Conservation (phyloP, 768 basidiomycete species). For the Ramaria sp. region DNA sequence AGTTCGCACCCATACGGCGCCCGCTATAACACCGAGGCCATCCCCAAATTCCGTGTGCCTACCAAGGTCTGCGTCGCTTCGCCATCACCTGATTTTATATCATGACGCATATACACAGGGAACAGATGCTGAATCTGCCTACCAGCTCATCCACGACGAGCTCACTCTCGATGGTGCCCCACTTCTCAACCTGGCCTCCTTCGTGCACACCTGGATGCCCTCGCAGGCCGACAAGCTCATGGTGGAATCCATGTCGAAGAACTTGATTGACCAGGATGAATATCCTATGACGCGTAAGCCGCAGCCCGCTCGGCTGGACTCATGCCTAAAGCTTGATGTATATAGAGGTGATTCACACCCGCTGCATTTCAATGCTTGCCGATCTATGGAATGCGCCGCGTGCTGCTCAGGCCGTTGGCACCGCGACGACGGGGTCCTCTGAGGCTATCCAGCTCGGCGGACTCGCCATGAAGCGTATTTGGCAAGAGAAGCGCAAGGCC, state of each 20-base stretch:
- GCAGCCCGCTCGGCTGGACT: background rate
- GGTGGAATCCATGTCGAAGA: slow-evolving; percentile 56
- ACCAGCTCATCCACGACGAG: slow-evolving; percentile 58
- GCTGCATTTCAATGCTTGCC: slow-evolving; percentile 46
- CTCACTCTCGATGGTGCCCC: slow-evolving; percentile 44
- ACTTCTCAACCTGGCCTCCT: slow-evolving; percentile 53
- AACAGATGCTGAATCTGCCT: slow-evolving; percentile 36
- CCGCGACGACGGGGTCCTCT: slow-evolving; percentile 60
- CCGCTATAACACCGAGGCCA: slow-evolving; percentile 53
- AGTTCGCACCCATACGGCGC: slow-evolving; percentile 42
- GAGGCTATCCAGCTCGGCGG: slow-evolving; percentile 69
- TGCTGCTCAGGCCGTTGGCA: slow-evolving; percentile 45
- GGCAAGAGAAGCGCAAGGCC: slow-evolving; percentile 58
- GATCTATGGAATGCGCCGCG: slow-evolving; percentile 59
- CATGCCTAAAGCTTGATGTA: background rate
- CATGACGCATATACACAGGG: slow-evolving; percentile 30
- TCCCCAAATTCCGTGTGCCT: slow-evolving; percentile 62
- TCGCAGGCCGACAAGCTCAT: slow-evolving; percentile 42
- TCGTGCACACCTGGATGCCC: slow-evolving; percentile 60
- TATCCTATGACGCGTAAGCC: slow-evolving; percentile 46
- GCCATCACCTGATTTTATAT: background rate
- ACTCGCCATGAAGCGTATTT: slow-evolving; percentile 59
- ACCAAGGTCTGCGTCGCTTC: slow-evolving; percentile 28
- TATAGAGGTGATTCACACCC: slow-evolving; percentile 32
- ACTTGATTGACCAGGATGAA: slow-evolving; percentile 61